Evolutionary conservation across 257 asterid genomes (phyloP), one percentile per base, ranked within the genome.

Genomic region (Dorcoceras hygrometricum): DNA sequence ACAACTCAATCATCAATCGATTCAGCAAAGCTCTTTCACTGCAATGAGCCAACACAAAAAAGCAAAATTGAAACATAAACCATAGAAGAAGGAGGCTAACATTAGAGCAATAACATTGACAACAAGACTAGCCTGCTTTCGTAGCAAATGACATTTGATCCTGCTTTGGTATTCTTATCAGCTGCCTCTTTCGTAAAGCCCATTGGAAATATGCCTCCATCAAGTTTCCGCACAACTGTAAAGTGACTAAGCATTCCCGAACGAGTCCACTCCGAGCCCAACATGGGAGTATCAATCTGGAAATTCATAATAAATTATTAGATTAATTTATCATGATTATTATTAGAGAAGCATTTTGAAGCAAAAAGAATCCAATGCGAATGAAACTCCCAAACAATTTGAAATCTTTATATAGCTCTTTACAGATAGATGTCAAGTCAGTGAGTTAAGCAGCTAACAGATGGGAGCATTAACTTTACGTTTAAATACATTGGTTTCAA

Each of bases 21-120:
- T 80, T 90, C 68, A 94, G 76, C 79, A 94, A 82, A 77, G 97
- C 97, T 77, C 99, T 87, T 83, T 94, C 99, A 67, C 99, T 94
- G 95, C 62, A 63, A 75, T 67, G 64, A 67, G 73, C 46, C 59
- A 65, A 63, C 55, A 28, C 56, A 76, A 39, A 27, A 69, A 34
- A 39, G 24, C 18, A 63, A 70, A 70, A 51, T 11, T 61, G 46
- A 75, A 63, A 69, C 26, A 51, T 19, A 27, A 46, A 71, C 65
- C 39, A 54, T 56, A 7, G 62, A 62, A 73, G 59, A 68, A 54
- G 51, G 73, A 53, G 57, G 22, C 51, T 48, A 46, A 65, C 61
- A 63, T 23, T 23, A 19, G 63, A 60, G 53, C 53, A 66, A 18
- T 2, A 66, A 18, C 58, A 34, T 36, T 76, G 62, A 56, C 71